Base-by-base conservation (phyloP, 768 basidiomycete genomes). In the Leccinum uliginosum region DNA sequence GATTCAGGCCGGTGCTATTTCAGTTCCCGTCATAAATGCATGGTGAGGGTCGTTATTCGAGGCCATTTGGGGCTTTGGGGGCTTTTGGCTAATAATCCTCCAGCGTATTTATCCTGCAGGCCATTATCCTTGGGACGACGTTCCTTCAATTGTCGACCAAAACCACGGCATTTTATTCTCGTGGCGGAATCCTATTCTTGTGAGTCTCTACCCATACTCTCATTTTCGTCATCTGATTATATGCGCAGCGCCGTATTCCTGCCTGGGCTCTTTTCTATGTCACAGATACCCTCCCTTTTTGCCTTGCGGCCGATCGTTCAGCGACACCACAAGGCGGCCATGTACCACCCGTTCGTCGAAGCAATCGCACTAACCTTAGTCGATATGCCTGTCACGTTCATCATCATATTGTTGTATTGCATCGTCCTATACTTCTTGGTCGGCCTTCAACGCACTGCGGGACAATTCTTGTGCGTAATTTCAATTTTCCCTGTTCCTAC, bases 161-260 rank as follows among this genome's bases (percentile, higher is more conserved):
- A 27, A 80, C 81, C 6, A 56, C 62, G 0, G 58, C 52, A 6
- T 73, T 48, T 40, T 72, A 55, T n/a, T 85, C 87, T 34, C 83
- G 91, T 23, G 91, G 91, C n/a, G 91, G 91, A 66, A 78, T 89
- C 30, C 75, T 93, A 14, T 92, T 91, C 80, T 90, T 93, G 81
- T 86, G 61, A 30, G 81, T 75, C n/a, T 5, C 35, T 19, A 0
- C 38, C 0, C 3, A 0, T 24, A 23, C 2, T 35, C 12, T 23
- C 0, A 7, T 44, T 15, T 3, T 40, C 4, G 8, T 44, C 26
- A 21, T 50, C 52, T 53, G 6, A 59, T 30, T 32, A 12, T 0
- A 15, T 26, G 35, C 23, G 1, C 50, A 86, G 85, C 52, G 69
- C 85, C 2, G 68, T 86, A 5, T 76, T 88, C 14, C 83, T 87